Evolutionary conservation across 2,329 filamentous ascomycete species (phyloP).

Genomic region (Xylariaceae sp.): DNA sequence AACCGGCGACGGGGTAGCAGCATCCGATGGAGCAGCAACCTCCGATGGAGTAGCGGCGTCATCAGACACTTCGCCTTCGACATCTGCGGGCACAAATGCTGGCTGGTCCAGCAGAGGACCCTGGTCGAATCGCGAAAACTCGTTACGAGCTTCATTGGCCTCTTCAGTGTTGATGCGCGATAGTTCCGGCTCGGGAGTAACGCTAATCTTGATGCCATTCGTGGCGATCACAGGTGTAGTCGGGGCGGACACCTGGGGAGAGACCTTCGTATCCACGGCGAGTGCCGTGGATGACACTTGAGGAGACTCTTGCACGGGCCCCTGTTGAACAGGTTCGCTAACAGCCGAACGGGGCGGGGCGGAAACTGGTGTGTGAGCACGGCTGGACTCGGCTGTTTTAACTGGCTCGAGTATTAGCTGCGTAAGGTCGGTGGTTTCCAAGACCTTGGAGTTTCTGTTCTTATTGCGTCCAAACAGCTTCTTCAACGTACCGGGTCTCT

Average conservation of each 20-base stretch:
- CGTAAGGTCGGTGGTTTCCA: slow-evolving; percentile 49
- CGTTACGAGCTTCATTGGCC: slow-evolving; percentile 52
- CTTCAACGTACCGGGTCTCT: slow-evolving; percentile 44
- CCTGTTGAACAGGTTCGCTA: not conserved
- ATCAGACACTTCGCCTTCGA: slow-evolving; percentile 40
- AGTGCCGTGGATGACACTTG: slow-evolving; percentile 20
- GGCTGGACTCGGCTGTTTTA: slow-evolving; percentile 26
- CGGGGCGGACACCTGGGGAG: slow-evolving; percentile 27
- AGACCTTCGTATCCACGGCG: slow-evolving; percentile 25
- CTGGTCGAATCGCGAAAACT: slow-evolving; percentile 72
- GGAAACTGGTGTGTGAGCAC: slow-evolving; percentile 29
- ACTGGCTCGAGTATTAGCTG: slow-evolving; percentile 39
- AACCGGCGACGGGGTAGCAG: slow-evolving; percentile 49
- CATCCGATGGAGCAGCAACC: slow-evolving; percentile 38
- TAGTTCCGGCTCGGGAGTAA: slow-evolving; percentile 42
- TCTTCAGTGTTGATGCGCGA: slow-evolving; percentile 59
- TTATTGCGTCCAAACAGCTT: slow-evolving; percentile 62
- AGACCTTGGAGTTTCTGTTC: slow-evolving; percentile 53
- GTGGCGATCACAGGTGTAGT: slow-evolving; percentile 31
- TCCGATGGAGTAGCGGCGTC: slow-evolving; percentile 18
- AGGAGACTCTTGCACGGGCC: not conserved
- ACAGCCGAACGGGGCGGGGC: slow-evolving; percentile 20
- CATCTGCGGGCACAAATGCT: slow-evolving; percentile 65
- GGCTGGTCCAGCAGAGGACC: slow-evolving; percentile 83
- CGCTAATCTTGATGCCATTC: slow-evolving; percentile 42